These are phyloP conservation scores for Phytopythium chamaehyphon DNA, from an alignment of 352 stramenopile species.

Conservation along the genomic window DNA sequence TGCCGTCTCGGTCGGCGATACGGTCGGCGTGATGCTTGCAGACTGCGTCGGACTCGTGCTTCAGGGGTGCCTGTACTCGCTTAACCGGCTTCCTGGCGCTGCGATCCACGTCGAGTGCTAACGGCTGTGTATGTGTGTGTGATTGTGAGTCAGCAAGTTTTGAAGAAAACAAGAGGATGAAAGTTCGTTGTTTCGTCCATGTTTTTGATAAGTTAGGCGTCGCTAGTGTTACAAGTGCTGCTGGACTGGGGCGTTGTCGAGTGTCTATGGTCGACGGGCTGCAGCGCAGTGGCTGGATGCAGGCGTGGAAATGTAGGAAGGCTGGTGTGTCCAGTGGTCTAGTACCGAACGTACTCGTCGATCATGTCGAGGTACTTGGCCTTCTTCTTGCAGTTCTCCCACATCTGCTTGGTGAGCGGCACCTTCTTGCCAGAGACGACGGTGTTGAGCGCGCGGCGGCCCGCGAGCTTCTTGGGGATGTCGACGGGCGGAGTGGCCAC, in stretches of 20 bases:
- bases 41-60: conserved; percentile 87
- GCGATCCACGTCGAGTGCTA: conserved; percentile 55
- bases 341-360: conserved; percentile 41
- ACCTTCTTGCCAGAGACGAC: conserved; percentile 43
- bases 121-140: conserved; percentile 2
- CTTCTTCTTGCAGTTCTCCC: conserved; percentile 35
- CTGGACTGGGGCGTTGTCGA: background rate
- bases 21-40: conserved; percentile 86
- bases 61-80: conserved; percentile 91
- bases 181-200: background rate
- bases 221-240: too few species aligned
- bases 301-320: background rate
- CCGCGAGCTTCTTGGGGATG: conserved; percentile 37
- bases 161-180: background rate
- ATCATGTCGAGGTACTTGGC: conserved; percentile 41
- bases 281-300: background rate
- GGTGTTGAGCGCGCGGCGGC: conserved; percentile 24
- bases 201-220: background rate
- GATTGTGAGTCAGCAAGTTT: background rate
- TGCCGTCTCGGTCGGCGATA: conserved; percentile 88
- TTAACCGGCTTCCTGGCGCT: conserved; percentile 64
- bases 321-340: background rate
- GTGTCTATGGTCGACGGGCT: background rate
- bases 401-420: conserved; percentile 45
- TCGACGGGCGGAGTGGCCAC: conserved; percentile 40